phyloP scores from a whole-genome alignment of 1,284 basidiomycete genomes.

The Singerocomus rubriflavus region DNA sequence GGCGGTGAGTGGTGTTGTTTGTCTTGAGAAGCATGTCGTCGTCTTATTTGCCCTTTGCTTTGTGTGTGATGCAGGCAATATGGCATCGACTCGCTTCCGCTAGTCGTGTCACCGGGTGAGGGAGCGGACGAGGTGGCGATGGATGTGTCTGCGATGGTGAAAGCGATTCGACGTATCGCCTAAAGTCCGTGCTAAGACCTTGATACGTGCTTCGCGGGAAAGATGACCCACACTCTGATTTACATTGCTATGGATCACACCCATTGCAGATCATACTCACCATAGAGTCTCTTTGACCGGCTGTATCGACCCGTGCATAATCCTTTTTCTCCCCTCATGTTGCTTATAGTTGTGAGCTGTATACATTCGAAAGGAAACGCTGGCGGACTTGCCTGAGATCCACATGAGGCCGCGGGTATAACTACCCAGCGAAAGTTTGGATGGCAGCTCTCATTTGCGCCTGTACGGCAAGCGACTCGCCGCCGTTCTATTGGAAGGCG shows the following conservation, averaged over 20 bases:
- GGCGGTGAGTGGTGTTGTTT: conserved; percentile 41
- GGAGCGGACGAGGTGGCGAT: conserved; percentile 48
- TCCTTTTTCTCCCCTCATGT: too few relatives aligned
- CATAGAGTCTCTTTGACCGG: not conserved
- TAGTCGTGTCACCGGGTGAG: conserved; percentile 40
- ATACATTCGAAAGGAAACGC: too few relatives aligned
- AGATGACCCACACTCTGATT: not conserved
- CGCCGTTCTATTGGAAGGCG: too few relatives aligned
- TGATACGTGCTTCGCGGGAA: too few relatives aligned
- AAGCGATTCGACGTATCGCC: conserved; percentile 34
- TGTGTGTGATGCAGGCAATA: conserved; percentile 7
- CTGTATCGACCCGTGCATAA: not conserved
- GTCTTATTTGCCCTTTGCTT: not conserved
- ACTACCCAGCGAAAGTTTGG: too few relatives aligned
- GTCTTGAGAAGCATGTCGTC: not conserved
- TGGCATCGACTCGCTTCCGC: conserved; percentile 30
- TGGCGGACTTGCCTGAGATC: too few relatives aligned
- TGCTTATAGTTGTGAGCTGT: not conserved
- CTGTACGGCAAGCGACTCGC: too few relatives aligned
- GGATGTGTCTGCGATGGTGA: conserved; percentile 45
- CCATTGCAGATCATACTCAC: not conserved
- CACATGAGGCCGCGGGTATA: too few relatives aligned
- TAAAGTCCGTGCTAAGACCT: not conserved
- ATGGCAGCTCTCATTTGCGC: too few relatives aligned
- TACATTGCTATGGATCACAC: not conserved